Evolutionary conservation across 2,329 filamentous ascomycete species (phyloP), one percentile per base, ranked within the genome.

Genomic region (Pestalotiopsis sp.): DNA sequence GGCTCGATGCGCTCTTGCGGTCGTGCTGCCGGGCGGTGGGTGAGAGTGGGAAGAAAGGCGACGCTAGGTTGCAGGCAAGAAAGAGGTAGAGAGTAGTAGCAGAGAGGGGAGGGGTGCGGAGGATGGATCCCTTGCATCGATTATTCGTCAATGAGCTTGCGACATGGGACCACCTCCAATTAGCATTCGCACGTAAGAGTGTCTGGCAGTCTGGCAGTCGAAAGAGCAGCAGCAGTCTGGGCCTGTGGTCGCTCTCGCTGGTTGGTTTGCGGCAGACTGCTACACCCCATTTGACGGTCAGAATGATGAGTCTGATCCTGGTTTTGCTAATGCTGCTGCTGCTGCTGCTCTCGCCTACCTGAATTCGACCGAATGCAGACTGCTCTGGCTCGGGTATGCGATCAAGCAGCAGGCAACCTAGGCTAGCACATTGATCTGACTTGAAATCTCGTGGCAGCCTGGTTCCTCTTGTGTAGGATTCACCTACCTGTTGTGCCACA

Each of bases 361-460:
- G 59, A 62, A 62, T 41, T 6, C 31, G 38, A 31, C 31, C 59
- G 25, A 20, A 20, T 62, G 59, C 59, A 62, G 59, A 14, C 20
- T 52, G 45, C 45, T 52, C 45, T 61, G 31, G 31, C 14, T 38
- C n/a, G 59, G 27, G 14, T 36, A 20, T 20, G n/a, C n/a, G 25
- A 20, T 62, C 31, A 36, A 41, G 27, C 59, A 13, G 57, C 31
- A 36, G 6, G 6, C 31, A 36, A 36, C 31, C 31, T 9, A 36
- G 31, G 31, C 31, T 36, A 36, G 31, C 57, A 31, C 59, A 41
- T 14, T 62, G 59, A 62, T 62, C 59, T 62, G 59, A 36, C 59
- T 59, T 14, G 59, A 20, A 52, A 62, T 36, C 59, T 62, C 59
- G 59, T 62, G 59, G 59, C 59, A 62, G 59, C 59, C 59, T 39